These are phyloP conservation scores for Colletotrichum sojae DNA, from an alignment of 2,329 filamentous ascomycete genomes.

Conservation along the genomic window DNA sequence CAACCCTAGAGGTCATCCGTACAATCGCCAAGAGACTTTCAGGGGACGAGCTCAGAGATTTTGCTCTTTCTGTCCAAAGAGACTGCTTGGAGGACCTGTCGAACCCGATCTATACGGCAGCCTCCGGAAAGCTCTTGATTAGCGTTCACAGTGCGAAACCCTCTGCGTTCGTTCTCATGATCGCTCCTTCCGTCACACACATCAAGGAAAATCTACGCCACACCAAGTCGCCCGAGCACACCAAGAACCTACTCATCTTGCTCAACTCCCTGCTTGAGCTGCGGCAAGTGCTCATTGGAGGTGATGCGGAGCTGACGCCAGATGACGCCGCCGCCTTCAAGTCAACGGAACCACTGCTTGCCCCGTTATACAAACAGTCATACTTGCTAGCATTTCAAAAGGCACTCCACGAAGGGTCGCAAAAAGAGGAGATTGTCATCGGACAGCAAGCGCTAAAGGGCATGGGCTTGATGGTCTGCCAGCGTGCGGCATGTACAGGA, in stretches of 20 bases:
- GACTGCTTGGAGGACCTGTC: conserved; percentile 69
- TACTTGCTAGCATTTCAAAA: conserved; percentile 56
- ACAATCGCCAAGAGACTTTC: conserved; percentile 63
- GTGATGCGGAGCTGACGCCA: conserved; percentile 46
- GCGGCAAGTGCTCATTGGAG: conserved; percentile 55
- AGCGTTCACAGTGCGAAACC: conserved; percentile 64
- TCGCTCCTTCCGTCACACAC: conserved; percentile 62
- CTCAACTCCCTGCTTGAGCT: conserved; percentile 66
- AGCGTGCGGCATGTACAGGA: conserved; percentile 49
- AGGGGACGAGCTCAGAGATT: conserved; percentile 60
- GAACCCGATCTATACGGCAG: conserved; percentile 66
- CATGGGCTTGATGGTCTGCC: conserved; percentile 60
- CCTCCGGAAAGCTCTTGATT: conserved; percentile 67
- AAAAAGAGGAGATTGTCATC: conserved; percentile 56
- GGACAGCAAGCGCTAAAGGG: conserved; percentile 62
- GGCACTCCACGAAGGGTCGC: conserved; percentile 46
- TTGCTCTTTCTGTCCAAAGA: conserved; percentile 63
- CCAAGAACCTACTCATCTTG: conserved; percentile 65
- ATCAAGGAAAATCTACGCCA: conserved; percentile 66
- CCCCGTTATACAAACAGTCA: conserved; percentile 59
- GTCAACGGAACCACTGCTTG: conserved; percentile 54
- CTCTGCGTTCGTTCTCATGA: conserved; percentile 63
- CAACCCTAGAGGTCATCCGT: conserved; percentile 68
- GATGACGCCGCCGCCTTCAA: conserved; percentile 56
- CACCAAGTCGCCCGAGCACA: conserved; percentile 64